Evolutionary conservation across 1,284 basidiomycete species (phyloP), one percentile per base, ranked within the genome.

Genomic region (Stygiomarasmius scandens): DNA sequence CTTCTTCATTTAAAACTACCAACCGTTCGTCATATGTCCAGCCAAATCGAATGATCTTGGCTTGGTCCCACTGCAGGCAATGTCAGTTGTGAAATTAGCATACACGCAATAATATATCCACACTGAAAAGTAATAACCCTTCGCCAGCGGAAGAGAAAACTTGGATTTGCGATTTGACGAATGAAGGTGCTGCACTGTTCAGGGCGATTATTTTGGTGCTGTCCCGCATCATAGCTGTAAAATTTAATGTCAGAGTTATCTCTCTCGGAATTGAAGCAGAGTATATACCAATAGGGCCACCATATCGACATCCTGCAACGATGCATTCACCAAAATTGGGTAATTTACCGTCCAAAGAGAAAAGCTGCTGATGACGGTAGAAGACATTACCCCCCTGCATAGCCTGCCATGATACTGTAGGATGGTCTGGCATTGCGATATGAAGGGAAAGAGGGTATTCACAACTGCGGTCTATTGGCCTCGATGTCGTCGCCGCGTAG

Each of bases 1-100:
- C 96, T 66, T 98, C 95, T 71, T 97, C 95, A 64, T 95, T 94
- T 27, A 99, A 75, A 5, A 96, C 85, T 0, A 90, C 87, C 34
- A 98, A 82, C 52, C 87, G 82, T 66, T 96, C 93, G 63, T 91
- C 86, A 14, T 74, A 69, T 0, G 92, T 92, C 89, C 93, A 95
- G 25, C 93, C 93, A 64, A 95, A 88, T 24, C 85, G 83, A 53
- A 95, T 74, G 55, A 95, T 89, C 66, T 81, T 88, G 53, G 81
- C 85, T 67, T 92, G 87, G 60, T 95, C 92, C 93, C 93, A 96
- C 89, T 94, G 56, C 23, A 51, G 55, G 67, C 64, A 29, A 61
- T 51, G 45, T 58, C 54, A 23, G 67, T 64, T 61, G 64, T 74
- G 58, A 62, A 38, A 2, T 14, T 19, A 16, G 47, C 32, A 20